Conservation (phyloP, 208 protist genomes). For the Trypanosoma rangeli region DNA sequence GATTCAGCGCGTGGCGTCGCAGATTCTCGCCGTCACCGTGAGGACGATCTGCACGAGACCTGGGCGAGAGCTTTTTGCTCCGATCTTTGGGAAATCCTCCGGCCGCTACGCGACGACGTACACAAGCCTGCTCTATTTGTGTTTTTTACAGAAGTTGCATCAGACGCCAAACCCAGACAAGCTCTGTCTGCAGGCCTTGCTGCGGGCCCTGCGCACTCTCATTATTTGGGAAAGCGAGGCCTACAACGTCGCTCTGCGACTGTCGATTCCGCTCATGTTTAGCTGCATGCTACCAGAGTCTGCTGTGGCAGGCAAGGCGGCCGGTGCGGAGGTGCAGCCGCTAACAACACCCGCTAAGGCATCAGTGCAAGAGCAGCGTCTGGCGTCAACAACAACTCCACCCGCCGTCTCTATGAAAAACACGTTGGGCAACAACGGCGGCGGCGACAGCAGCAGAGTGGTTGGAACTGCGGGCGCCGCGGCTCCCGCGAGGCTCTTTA, state of each 20-base stretch:
- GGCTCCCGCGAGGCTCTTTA: constrained; percentile 18
- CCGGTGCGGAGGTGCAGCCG: not conserved
- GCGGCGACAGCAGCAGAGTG: not conserved
- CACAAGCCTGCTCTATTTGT: constrained; percentile 60
- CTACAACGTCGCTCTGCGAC: constrained; percentile 47
- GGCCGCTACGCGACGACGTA: constrained; percentile 49
- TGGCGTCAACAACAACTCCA: not conserved
- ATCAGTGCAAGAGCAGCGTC: not conserved
- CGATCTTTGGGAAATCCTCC: constrained; percentile 30
- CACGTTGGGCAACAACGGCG: not conserved
- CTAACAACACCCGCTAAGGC: not conserved
- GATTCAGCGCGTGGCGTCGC: constrained; percentile 6
- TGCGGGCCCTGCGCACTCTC: constrained; percentile 53
- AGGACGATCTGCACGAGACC: constrained; percentile 5
- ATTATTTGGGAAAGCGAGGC: constrained; percentile 53
- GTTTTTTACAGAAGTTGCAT: constrained; percentile 51
- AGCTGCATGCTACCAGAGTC: constrained; percentile 37
- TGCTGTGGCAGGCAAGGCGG: not conserved
- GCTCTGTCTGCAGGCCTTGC: constrained; percentile 45
- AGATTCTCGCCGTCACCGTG: constrained; percentile 10
- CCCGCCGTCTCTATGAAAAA: not conserved
- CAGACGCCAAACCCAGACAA: not conserved
- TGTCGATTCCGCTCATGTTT: constrained; percentile 60
- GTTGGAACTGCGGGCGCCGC: not conserved
- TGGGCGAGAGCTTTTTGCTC: constrained; percentile 4